Evolutionary conservation across 2,329 filamentous ascomycete species (phyloP), one percentile per base, ranked within the genome.

Genomic region (Arthroderma uncinatum): DNA sequence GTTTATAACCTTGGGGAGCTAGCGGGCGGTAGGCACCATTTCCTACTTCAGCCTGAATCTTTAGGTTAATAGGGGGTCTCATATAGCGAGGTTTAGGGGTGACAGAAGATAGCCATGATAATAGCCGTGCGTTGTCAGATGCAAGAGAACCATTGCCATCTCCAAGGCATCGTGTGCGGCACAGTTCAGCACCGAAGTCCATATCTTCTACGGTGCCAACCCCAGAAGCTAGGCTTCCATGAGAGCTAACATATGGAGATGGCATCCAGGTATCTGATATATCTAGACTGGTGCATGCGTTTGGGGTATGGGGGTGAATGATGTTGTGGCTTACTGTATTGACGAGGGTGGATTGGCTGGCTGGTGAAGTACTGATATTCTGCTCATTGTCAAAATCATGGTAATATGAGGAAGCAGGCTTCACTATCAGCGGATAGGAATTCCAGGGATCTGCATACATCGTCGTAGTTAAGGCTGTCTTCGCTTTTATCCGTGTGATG

Each of bases 121-220:
- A 47, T 19, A 37, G 60, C 59, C 56, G 60, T 55, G 33, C 52
- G 14, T 39, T 39, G 47, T 58, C 53, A 37, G 47, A 28, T 3
- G 44, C 56, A 55, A 53, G 62, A 60, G 58, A 25, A 10, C 56
- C 28, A 37, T 48, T 56, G 19, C 28, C 21, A 36, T 55, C 54
- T n/a, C n/a, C 33, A 30, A 42, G 54, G 36, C 65, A 64, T 23
- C 55, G 52, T 8, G 63, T 65, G 28, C 66, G 65, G 56, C 65
- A 63, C 4, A 69, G 58, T 23, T 64, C 60, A 28, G 58, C 61
- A 44, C 67, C 67, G 50, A 68, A 67, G 7, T 65, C 63, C 16
- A 56, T 55, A 54, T 69, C 67, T 34, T 62, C 59, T 42, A 64
- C 65, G n/a, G 67, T 69, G 56, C 65, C 66, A 12, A 62, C 64